Conservation (phyloP, 805 yeast species). For the Yamadazyma olivae region DNA sequence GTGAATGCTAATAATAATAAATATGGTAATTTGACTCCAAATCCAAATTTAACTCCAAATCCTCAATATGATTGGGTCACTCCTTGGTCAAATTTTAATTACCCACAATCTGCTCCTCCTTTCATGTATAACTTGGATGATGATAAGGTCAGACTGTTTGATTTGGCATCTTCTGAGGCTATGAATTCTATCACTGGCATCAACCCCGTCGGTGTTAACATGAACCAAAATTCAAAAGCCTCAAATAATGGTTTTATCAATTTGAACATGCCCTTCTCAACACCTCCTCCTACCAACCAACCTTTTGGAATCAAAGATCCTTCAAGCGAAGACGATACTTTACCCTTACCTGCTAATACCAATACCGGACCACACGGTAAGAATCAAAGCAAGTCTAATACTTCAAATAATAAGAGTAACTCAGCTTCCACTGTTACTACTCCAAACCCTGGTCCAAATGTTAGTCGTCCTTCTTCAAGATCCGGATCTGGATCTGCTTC, state of each 20-base stretch:
- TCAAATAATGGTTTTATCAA: conserved; percentile 2
- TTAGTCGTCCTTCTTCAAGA: neutral
- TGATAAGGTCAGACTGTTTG: neutral
- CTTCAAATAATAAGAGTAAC: no score
- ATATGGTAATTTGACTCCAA: conserved; percentile 10
- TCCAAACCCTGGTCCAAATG: neutral
- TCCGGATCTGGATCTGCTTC: conserved; percentile 1
- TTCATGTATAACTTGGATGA: conserved; percentile 12
- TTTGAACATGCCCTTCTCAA: conserved; percentile 20
- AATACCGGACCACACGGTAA: conserved; percentile 8
- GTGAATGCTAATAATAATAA: neutral
- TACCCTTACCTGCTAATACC: no score
- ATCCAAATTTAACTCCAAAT: conserved; percentile 19
- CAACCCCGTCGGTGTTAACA: neutral
- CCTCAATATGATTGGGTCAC: conserved; percentile 14
- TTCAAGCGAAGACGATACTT: no score
- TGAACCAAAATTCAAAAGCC: neutral
- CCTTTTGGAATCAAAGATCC: neutral
- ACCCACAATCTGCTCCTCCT: conserved; percentile 42
- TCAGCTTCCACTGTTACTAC: neutral
- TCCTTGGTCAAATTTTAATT: conserved; percentile 12
- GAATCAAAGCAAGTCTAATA: no score
- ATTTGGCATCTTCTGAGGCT: neutral
- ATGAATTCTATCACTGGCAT: neutral
- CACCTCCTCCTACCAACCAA: conserved; percentile 19